Conservation (phyloP, 1,139 yeast genomes). For the Lodderomyces oxycetoniae region DNA sequence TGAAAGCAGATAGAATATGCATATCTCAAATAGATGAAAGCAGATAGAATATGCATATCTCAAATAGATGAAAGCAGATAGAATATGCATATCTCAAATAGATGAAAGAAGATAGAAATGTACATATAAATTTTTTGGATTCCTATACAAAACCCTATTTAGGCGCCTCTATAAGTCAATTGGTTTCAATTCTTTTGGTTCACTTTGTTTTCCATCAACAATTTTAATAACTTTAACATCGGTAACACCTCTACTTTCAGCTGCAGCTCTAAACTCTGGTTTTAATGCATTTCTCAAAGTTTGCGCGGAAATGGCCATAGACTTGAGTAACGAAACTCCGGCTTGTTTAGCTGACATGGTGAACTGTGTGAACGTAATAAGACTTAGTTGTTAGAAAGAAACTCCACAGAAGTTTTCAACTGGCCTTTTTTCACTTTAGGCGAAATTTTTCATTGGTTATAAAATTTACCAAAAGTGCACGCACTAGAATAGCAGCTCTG, state of each 20-base stretch:
- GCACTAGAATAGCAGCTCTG: too few relatives aligned
- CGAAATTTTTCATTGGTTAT: conserved; percentile 6
- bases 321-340: conserved; percentile 83
- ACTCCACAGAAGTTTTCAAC: too few relatives aligned
- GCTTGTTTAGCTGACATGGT: conserved; percentile 75
- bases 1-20: too few relatives aligned
- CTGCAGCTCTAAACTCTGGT: conserved; percentile 74
- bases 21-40: too few relatives aligned
- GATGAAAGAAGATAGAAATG: background rate
- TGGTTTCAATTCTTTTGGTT: conserved; percentile 22
- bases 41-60: too few relatives aligned
- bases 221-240: conserved; percentile 75
- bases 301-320: conserved; percentile 86
- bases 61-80: background rate
- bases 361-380: background rate
- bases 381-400: too few relatives aligned
- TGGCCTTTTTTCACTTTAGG: too few relatives aligned
- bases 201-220: conserved; percentile 57
- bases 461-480: background rate
- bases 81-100: background rate
- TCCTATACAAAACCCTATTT: background rate
- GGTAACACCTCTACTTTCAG: conserved; percentile 67
- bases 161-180: conserved; percentile 7
- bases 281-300: conserved; percentile 86
- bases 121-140: background rate